Evolutionary conservation across 2,329 filamentous ascomycete species (phyloP), one percentile per base, ranked within the genome.

Genomic region (Epichloe gansuensis): DNA sequence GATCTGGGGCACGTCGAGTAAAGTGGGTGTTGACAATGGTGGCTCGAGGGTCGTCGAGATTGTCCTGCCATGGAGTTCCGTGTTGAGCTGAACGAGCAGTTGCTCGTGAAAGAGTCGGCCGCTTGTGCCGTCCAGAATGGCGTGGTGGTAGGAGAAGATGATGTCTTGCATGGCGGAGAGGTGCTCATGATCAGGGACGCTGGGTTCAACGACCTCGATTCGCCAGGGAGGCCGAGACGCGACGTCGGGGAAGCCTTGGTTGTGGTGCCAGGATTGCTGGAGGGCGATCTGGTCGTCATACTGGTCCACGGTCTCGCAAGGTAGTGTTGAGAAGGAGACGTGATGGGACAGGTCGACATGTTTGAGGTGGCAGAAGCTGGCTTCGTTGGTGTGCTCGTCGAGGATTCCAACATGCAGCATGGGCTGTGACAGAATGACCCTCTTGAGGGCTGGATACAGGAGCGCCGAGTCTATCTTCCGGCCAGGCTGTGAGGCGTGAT

Each of bases 91-190:
- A 3, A 63, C 57, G 4, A 75, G 66, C 0, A 82, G 62, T 2
- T 67, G 64, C 34, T 68, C 62, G 55, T 82, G 78, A 56, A 82
- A 80, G 2, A 69, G 59, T 31, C 65, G 63, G 0, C 72, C 73
- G 56, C 73, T 72, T 12, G 70, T 65, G 1, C 79, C 79, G 56
- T 82, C 79, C 25, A 70, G 69, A 17, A 81, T 64, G 0, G 70
- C 67, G 57, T 82, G 78, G 55, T 82, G 78, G 37, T 67, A 76
- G 5, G 69, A 66, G 56, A 80, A 77, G 5, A 72, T 56, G 12
- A 77, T 54, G 48, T 78, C 70, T 37, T 71, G 58, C 5, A 64
- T 13, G 41, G 21, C 25, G 11, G 38, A 58, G 4, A 59, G 46
- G 1, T 48, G 31, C 2, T 57, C 44, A 4, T 55, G 51, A 1